Conservation (phyloP, 805 yeast species). For the Teunomyces aglyptinius region DNA sequence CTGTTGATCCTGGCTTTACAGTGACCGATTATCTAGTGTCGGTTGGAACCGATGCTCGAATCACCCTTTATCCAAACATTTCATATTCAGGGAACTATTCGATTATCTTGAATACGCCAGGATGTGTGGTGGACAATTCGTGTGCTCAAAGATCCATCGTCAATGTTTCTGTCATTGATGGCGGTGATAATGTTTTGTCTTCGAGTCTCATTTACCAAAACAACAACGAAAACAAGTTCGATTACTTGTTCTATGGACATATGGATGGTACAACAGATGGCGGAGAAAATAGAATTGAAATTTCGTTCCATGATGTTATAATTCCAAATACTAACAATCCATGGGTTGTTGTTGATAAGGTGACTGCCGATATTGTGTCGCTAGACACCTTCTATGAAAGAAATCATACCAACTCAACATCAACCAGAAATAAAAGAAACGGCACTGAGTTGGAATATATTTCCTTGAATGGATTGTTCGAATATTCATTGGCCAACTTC, state of each 20-base stretch:
- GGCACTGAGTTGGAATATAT: constrained; percentile 23
- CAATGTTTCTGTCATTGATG: constrained; percentile 64
- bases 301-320: constrained; percentile 25
- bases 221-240: constrained; percentile 77
- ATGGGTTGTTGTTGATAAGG: constrained; percentile 70
- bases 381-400: constrained; percentile 40
- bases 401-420: constrained; percentile 27
- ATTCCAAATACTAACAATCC: constrained; percentile 22
- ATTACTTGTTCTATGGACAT: constrained; percentile 69
- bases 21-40: constrained; percentile 35
- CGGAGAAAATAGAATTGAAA: constrained; percentile 30
- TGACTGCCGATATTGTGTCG: constrained; percentile 48
- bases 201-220: constrained; percentile 67
- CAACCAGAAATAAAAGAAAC: constrained; percentile 6
- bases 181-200: constrained; percentile 43
- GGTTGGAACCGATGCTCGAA: constrained; percentile 25
- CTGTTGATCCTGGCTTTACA: constrained; percentile 19
- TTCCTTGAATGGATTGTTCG: constrained; percentile 74
- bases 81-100: constrained; percentile 73
- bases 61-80: constrained; percentile 63
- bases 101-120: constrained; percentile 78
- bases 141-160: constrained; percentile 74
- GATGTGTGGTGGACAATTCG: constrained; percentile 67
- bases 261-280: constrained; percentile 45
- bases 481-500: constrained; percentile 72